These are phyloP conservation scores for Gracilariopsis chorda DNA, from an alignment of 23 red algal genomes.

Conservation along the genomic window DNA sequence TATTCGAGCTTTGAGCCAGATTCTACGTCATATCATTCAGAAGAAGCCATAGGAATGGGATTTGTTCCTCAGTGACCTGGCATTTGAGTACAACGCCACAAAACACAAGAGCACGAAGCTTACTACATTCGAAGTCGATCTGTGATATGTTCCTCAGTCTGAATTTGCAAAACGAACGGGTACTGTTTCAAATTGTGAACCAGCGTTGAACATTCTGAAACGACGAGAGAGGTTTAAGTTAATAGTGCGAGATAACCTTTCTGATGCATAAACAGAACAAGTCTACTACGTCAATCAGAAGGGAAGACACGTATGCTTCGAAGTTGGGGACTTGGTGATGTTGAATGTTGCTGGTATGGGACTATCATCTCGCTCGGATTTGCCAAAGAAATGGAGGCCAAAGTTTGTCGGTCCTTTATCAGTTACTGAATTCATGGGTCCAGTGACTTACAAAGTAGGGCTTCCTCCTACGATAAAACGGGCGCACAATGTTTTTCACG, in stretches of 20 bases:
- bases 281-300: background rate
- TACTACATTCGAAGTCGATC: too few relatives aligned
- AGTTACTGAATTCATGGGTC: background rate
- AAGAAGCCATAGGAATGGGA: too few relatives aligned
- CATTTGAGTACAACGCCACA: too few relatives aligned
- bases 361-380: background rate
- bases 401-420: background rate
- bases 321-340: background rate
- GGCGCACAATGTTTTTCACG: background rate
- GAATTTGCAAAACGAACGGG: too few relatives aligned
- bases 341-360: background rate
- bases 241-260: background rate
- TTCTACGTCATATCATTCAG: too few relatives aligned
- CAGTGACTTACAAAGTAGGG: background rate
- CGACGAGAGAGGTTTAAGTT: too few relatives aligned
- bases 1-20: too few relatives aligned
- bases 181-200: too few relatives aligned
- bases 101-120: too few relatives aligned
- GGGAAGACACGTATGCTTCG: background rate
- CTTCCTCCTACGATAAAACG: background rate
- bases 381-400: background rate
- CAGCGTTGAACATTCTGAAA: too few relatives aligned
- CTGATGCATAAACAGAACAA: background rate
- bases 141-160: too few relatives aligned
- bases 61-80: too few relatives aligned